These are phyloP conservation scores for Penicillium fuscoglaucum DNA, from an alignment of 2,329 filamentous ascomycete genomes.

Conservation along the genomic window DNA sequence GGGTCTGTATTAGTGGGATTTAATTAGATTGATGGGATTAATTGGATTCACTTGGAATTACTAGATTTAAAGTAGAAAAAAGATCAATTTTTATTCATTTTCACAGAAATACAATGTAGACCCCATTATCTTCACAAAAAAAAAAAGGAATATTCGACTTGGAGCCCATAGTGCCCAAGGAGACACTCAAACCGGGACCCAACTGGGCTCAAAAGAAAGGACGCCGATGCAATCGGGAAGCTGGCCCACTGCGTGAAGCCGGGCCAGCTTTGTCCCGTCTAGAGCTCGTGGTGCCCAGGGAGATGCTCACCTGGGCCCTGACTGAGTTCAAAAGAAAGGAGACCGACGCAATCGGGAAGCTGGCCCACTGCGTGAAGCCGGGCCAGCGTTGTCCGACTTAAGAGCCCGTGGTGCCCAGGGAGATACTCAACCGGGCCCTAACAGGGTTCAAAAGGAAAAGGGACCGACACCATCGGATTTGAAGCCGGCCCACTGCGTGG, in stretches of 20 bases:
- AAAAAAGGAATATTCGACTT: not conserved
- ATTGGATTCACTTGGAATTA: not conserved
- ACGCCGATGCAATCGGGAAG: no score
- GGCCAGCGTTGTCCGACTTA: not conserved
- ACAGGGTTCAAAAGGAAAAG: not conserved
- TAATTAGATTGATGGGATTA: no score
- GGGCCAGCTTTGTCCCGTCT: not conserved
- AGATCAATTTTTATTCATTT: not conserved
- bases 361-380: no score
- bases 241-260: no score
- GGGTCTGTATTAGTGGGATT: not conserved
- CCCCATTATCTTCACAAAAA: not conserved
- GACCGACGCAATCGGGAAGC: no score
- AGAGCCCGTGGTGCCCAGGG: not conserved
- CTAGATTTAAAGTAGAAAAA: not conserved
- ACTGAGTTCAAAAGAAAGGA: not conserved
- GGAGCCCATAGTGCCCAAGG: not conserved
- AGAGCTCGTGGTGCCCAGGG: not conserved
- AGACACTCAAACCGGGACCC: not conserved
- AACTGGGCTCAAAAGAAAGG: not conserved
- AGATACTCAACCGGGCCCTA: not conserved
- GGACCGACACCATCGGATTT: not conserved
- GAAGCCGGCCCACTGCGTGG: not conserved
- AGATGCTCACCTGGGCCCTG: not conserved
- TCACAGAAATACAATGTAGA: slow-evolving; percentile 1